Evolutionary conservation across 306 rosid genomes (phyloP).

Genomic region (Ormosia emarginata): DNA sequence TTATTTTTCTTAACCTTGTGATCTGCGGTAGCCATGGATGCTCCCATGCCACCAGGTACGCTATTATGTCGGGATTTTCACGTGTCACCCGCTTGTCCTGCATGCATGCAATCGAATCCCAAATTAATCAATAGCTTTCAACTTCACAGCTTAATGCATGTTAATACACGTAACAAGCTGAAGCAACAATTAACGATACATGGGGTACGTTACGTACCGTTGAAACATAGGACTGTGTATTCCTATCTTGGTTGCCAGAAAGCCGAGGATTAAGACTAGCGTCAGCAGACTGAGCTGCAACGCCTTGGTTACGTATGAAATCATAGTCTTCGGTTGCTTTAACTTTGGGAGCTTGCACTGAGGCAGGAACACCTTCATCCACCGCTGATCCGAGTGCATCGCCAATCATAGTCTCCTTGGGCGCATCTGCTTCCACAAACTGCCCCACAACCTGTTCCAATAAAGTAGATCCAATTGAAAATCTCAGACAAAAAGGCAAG

Average conservation of each 20-base stretch:
- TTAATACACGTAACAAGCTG: no score
- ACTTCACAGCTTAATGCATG: neutral
- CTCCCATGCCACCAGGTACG: conserved; percentile 36
- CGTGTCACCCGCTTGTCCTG: neutral
- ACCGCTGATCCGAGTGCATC: neutral
- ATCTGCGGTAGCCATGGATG: conserved; percentile 36
- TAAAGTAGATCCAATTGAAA: no score
- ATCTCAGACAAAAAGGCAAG: neutral
- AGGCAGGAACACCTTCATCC: neutral
- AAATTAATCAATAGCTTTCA: neutral
- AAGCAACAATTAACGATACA: no score
- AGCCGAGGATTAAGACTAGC: conserved; percentile 18
- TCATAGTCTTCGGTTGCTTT: neutral
- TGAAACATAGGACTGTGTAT: neutral
- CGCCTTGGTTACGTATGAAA: conserved; percentile 17
- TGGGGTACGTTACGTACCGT: neutral
- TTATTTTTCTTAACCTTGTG: conserved; percentile 23
- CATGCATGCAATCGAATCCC: neutral
- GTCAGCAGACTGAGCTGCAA: neutral
- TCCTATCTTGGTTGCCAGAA: neutral
- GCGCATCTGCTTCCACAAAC: neutral
- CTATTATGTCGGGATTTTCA: conserved; percentile 15
- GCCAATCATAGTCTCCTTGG: neutral
- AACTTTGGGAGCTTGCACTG: conserved; percentile 9
- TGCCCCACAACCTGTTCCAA: conserved; percentile 14